Base-by-base conservation (phyloP, 228 moss, liverwort and hornwort species). In the Sphagnum fallax region DNA sequence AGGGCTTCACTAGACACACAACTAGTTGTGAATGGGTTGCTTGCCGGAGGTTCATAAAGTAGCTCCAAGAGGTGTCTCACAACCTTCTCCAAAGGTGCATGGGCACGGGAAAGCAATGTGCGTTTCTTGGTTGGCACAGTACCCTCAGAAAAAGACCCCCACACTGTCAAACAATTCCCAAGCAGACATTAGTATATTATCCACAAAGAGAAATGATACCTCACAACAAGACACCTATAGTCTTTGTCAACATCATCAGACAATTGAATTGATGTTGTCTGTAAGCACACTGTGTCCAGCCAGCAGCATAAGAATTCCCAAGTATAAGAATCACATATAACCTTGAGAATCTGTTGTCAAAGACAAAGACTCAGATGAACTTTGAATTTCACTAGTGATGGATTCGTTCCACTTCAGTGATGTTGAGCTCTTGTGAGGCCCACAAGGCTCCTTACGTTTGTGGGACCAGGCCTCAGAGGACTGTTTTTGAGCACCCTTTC, bases 361-460 rank as follows among this genome's bases (percentile, higher is more conserved):
- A 32, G 32, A 32, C 32, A 32, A 32, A 32, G 32, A 32, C 32
- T 32, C 32, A 32, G 32, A 32, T 32, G 32, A 32, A 32, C 32
- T 32, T 32, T 32, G 32, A 32, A 32, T 32, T 32, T 32, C 32
- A 32, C 32, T 32, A 32, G 32, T 32, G 32, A 32, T 32, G 32
- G 32, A 32, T 32, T 32, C 32, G 32, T 32, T 32, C 32, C 32
- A 2, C 32, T 32, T 32, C 32, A 32, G 32, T 32, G 32, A 1
- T 32, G 32, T 32, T 32, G 32, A 32, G 32, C 55, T 12, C 55
- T 12, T 55, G 55, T 12, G 8, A 55, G 55, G 12, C 9, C 82
- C 89, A 68, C 81, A 89, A 18, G 86, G 91, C 82, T 91, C 90
- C 67, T 89, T 94, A 53, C 91, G 78, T 70, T 94, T 94, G 49